Evolutionary conservation across 106 monocot species (phyloP), one percentile per base, ranked within the genome.

Genomic region (Allium fistulosum): DNA sequence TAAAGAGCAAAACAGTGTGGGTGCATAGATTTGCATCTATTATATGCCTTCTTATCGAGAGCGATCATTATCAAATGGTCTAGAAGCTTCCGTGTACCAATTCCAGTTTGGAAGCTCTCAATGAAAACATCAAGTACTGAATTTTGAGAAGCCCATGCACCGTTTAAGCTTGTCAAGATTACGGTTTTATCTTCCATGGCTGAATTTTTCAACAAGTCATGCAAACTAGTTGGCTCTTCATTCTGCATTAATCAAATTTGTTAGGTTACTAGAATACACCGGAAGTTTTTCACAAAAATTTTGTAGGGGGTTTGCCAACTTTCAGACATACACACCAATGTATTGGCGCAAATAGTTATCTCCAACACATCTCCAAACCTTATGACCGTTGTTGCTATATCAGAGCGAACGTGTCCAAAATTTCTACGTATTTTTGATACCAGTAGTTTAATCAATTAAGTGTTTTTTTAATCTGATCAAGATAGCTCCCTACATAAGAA

Each of bases 121-220:
- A 87, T 80, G 63, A 87, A 87, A 7, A 87, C 77, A 76, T 87
- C 87, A 57, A 83, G 69, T 11, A 83, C 68, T 4, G 87, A 83
- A 52, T 68, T 59, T 7, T 61, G 72, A 45, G 53, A 57, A 11
- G 87, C 73, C 87, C 87, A 87, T 59, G 87, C 87, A 28, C 83
- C 69, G 75, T 87, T 87, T 73, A 87, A 37, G 2, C 78, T 80
- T 15, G 87, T 80, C 50, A 87, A 65, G 59, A 87, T 87, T 48
- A 87, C 77, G 3, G 87, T 87, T 26, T 78, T 83, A 47, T 83
- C 74, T 48, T 66, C 74, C 77, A 72, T 87, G 8, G 87, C 72
- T 26, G 83, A 71, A 1, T 63, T 73, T 46, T 80, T 69, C 49
- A 87, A 69, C 51, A 87, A 71, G 17, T n/a, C 46, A 45, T 80